Evolutionary conservation across 2,329 filamentous ascomycete species (phyloP).

Genomic region (Cytospora mali): DNA sequence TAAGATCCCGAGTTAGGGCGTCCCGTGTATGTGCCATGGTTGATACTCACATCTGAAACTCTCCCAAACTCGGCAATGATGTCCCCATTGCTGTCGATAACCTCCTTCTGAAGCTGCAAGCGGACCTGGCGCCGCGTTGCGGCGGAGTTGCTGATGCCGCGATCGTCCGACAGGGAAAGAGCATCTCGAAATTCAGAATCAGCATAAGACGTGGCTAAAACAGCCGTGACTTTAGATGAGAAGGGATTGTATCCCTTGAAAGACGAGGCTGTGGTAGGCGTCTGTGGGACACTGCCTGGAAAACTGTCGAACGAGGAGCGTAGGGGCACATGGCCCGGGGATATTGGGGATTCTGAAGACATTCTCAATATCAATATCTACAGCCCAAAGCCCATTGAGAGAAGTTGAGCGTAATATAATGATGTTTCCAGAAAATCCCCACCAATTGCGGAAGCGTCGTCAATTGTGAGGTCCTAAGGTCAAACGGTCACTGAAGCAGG

Average conservation of each 20-base stretch:
- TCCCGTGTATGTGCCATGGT: background rate
- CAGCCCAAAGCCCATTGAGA: background rate
- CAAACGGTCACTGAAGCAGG: background rate
- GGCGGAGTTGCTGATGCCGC: constrained; percentile 71
- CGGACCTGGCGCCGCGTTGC: constrained; percentile 79
- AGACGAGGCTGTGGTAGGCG: constrained; percentile 36
- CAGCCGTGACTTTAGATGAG: constrained; percentile 77
- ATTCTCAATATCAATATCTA: constrained; percentile 17
- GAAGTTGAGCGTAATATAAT: background rate
- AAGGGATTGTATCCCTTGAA: constrained; percentile 64
- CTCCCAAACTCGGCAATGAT: constrained; percentile 86
- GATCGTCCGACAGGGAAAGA: constrained; percentile 73
- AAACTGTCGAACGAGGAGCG: constrained; percentile 23
- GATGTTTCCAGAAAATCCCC: background rate
- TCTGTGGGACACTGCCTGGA: constrained; percentile 36
- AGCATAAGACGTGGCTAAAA: constrained; percentile 89
- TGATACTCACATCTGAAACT: constrained; percentile 74
- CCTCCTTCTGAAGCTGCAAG: constrained; percentile 84
- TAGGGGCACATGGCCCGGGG: constrained; percentile 30
- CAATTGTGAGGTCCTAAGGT: background rate
- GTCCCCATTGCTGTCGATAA: constrained; percentile 88
- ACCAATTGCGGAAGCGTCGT: background rate
- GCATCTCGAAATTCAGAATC: constrained; percentile 91
- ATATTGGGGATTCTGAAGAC: constrained; percentile 24
- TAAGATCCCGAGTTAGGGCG: constrained; percentile 40